Percentiles rank a stretch among this genome's conserved stretches.
Conservation (phyloP, 768 basidiomycete genomes). For the Boletus pseudo-olivaceus region DNA sequence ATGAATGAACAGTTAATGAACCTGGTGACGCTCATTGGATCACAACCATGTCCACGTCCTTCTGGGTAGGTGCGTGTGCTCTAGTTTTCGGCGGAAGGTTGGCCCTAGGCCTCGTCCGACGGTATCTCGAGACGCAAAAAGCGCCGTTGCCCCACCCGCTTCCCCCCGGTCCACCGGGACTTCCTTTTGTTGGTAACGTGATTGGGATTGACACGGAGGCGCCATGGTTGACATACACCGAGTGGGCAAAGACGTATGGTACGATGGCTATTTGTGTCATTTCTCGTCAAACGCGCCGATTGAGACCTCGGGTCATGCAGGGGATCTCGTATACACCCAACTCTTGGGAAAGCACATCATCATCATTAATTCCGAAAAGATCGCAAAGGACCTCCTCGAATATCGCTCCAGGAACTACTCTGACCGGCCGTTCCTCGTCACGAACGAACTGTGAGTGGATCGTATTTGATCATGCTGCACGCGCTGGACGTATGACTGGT, state of each 20-base stretch:
- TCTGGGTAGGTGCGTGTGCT: not conserved
- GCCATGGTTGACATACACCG: conserved; percentile 35
- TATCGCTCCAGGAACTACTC: conserved; percentile 45
- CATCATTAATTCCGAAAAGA: conserved; percentile 42
- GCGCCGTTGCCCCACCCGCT: not conserved
- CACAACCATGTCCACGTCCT: not conserved
- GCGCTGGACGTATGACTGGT: not conserved
- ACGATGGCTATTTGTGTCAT: not conserved
- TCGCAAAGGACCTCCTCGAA: conserved; percentile 45
- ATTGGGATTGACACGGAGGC: conserved; percentile 30
- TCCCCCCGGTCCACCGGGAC: conserved; percentile 36
- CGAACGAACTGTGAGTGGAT: conserved; percentile 9
- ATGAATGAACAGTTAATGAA: not conserved
- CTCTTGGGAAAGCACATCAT: conserved; percentile 44
- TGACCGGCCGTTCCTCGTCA: conserved; percentile 39
- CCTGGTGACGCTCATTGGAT: not conserved
- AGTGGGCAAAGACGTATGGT: conserved; percentile 37
- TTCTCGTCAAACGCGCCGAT: not conserved
- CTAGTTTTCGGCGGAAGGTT: not conserved
- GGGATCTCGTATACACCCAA: conserved; percentile 44
- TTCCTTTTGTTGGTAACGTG: conserved; percentile 38
- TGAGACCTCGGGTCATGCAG: conserved; percentile 14
- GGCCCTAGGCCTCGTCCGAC: not conserved
- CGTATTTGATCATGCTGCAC: not conserved
- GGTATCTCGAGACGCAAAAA: not conserved